Evolutionary conservation across 2,329 filamentous ascomycete species (phyloP), one percentile per base, ranked within the genome.

Genomic region (Fusarium aywerte): DNA sequence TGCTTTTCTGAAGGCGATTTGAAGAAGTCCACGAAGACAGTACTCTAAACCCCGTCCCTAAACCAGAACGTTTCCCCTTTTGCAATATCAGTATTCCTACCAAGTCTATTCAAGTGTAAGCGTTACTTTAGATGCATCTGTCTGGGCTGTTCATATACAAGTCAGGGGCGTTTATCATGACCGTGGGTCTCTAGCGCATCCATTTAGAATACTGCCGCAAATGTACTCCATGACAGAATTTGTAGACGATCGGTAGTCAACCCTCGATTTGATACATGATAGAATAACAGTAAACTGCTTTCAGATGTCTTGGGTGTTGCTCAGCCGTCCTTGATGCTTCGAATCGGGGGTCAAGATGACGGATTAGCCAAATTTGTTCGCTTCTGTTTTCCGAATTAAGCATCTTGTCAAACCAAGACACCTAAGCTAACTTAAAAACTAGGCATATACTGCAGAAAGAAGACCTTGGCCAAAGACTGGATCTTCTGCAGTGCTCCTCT

Each of bases 311-410:
- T 43, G 31, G 12, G 27, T 42, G 56, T 60, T 50, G 49, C 53
- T 56, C 54, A 70, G 49, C n/a, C 23, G 21, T 56, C 38, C 56
- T 51, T 25, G 27, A 25, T 42, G 21, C 49, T 52, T 71, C 60
- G 45, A 63, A 71, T 70, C 40, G 45, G 61, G 62, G 31, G 53
- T 53, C 25, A 45, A 42, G 12, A 45, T 49, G 52, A 47, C 39
- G 38, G 31, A 54, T 60, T 68, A 75, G 74, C 74, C 74, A 70
- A 48, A 76, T 77, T 71, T 69, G 71, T 77, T 80, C 79, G 80
- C 80, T 81, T 81, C 75, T 63, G 65, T 72, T 76, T 81, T 77
- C 78, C 78, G 44, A 44, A 78, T 79, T 55, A 53, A 73, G 78
- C 29, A 48, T 42, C 32, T 71, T 69, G 71, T 74, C 53, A 62